Conservation (phyloP, 371 early-diverging fungal species). For the Mortierella sp. region DNA sequence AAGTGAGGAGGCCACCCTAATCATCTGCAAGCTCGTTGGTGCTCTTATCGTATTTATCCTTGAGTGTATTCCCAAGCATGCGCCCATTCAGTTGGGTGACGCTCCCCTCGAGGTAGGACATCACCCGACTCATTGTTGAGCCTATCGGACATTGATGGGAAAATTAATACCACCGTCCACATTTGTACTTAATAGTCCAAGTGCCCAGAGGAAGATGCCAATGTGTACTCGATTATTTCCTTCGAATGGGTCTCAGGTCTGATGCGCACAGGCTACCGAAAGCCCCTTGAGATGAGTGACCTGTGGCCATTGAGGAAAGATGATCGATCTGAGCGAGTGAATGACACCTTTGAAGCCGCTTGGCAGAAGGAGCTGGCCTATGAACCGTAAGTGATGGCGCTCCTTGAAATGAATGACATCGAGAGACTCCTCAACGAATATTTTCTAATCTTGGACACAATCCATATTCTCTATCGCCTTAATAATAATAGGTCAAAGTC, state of each 20-base stretch:
- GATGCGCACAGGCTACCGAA: slow-evolving; percentile 83
- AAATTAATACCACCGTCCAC: background rate
- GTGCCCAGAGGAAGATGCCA: slow-evolving; percentile 84
- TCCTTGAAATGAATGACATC: background rate
- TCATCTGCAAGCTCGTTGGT: slow-evolving; percentile 14
- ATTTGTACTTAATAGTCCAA: slow-evolving; percentile 23
- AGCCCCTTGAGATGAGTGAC: slow-evolving; percentile 83
- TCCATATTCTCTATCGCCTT: background rate
- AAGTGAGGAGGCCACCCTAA: slow-evolving; percentile 24
- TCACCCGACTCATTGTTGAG: background rate
- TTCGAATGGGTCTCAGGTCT: slow-evolving; percentile 94
- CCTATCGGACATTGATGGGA: too few relatives aligned
- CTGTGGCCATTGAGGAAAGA: slow-evolving; percentile 74
- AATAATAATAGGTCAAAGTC: slow-evolving; percentile 64
- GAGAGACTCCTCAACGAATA: slow-evolving; percentile 18
- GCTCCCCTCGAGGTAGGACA: background rate
- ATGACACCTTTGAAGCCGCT: slow-evolving; percentile 70
- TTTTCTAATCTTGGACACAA: background rate
- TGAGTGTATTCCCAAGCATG: slow-evolving; percentile 36
- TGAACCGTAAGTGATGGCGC: slow-evolving; percentile 55
- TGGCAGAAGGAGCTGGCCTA: slow-evolving; percentile 78
- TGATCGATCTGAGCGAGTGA: slow-evolving; percentile 74
- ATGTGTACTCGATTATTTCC: slow-evolving; percentile 84
- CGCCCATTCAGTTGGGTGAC: slow-evolving; percentile 38
- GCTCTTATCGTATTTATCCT: slow-evolving; percentile 26